A percentile compares a stretch with the other conserved stretches of the same genome.
These are phyloP conservation scores for Cucumis hystrix DNA, from an alignment of 306 rosid genomes.

Conservation along the genomic window DNA sequence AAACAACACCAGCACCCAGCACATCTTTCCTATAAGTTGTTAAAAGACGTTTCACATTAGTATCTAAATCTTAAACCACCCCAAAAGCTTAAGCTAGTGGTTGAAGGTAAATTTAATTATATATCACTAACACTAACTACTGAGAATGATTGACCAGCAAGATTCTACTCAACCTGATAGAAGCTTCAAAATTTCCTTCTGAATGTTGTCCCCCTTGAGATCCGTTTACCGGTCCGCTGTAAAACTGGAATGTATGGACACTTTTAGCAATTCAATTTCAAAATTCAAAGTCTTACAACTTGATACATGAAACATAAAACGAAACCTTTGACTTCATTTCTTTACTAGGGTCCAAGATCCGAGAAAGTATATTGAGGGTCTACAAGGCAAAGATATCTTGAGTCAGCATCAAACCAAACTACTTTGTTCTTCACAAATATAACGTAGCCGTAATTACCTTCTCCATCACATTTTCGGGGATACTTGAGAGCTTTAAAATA, in stretches of 20 bases:
- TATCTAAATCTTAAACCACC: background rate
- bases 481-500: conserved; percentile 35
- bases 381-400: conserved; percentile 29
- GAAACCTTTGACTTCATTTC: conserved; percentile 70
- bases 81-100: too few relatives aligned
- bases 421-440: background rate
- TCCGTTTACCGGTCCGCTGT: conserved; percentile 52
- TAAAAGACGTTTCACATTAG: background rate
- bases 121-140: background rate
- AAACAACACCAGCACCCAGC: conserved; percentile 36
- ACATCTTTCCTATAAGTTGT: conserved; percentile 31
- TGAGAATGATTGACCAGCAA: background rate
- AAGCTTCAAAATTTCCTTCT: conserved; percentile 12
- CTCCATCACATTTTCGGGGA: conserved; percentile 30
- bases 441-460: conserved; percentile 36
- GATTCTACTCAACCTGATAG: conserved; percentile 12
- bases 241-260: conserved; percentile 57
- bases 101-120: too few relatives aligned
- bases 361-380: conserved; percentile 52
- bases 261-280: conserved; percentile 21
- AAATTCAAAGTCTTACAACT: conserved; percentile 11
- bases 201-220: conserved; percentile 18
- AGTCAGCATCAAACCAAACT: conserved; percentile 13
- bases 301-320: conserved; percentile 16
- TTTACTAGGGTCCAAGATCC: conserved; percentile 62